These are phyloP conservation scores for Cryphonectria carpinicola DNA, from an alignment of 2,329 filamentous ascomycete genomes.

Conservation along the genomic window DNA sequence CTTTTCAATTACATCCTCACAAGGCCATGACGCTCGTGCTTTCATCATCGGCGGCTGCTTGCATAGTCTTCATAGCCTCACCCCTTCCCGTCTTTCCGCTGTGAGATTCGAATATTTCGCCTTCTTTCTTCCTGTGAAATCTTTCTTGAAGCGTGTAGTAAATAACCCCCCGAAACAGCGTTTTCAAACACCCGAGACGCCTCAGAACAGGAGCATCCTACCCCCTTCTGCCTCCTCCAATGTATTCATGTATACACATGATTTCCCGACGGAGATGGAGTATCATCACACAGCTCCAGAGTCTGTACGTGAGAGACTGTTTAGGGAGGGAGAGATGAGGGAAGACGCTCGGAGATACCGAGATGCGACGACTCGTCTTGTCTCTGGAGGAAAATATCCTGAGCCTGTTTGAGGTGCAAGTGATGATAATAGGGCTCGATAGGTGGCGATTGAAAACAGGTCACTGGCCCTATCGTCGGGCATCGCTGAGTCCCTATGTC, in stretches of 20 bases:
- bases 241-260: background rate
- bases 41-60: slow-evolving; percentile 3
- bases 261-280: background rate
- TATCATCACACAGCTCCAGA: background rate
- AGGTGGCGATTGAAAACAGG: background rate
- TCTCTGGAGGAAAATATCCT: background rate
- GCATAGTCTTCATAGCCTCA: background rate
- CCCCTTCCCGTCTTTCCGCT: background rate
- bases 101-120: background rate
- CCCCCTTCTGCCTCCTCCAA: background rate
- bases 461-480: background rate
- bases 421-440: background rate
- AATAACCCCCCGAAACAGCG: background rate
- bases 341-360: background rate
- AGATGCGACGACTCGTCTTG: background rate
- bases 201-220: slow-evolving; percentile 2
- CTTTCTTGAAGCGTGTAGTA: slow-evolving; percentile 8
- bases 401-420: background rate
- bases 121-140: background rate
- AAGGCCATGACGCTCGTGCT: background rate
- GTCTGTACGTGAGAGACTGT: slow-evolving; percentile 12
- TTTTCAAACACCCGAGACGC: slow-evolving; percentile 15
- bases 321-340: background rate
- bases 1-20: background rate
- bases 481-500: background rate